Evolutionary conservation across 2,329 filamentous ascomycete genomes (phyloP), one percentile per base, ranked within the genome.

Genomic region (Plenodomus lindquistii): DNA sequence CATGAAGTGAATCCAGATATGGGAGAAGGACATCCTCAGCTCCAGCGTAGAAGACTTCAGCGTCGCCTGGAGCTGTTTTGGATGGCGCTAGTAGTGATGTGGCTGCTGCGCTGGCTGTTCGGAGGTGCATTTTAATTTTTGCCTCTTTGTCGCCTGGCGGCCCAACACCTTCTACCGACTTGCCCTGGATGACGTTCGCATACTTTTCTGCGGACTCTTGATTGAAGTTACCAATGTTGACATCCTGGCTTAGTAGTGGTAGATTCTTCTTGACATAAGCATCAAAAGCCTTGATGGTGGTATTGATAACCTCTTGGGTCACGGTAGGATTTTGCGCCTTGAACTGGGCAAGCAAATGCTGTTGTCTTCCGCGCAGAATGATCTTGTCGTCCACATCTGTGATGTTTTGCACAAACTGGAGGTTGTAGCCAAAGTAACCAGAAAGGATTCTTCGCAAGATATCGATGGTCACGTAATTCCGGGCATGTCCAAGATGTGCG

Each of bases 321-420:
- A 71, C 44, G 2, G 64, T 61, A 39, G 76, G 73, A 60, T 84
- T 78, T 27, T 77, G 65, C 3, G 70, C 65, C 42, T 88, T 84
- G 69, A 89, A 86, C 52, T 93, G 83, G 38, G 74, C 76, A 48
- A 96, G 85, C 29, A 97, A 75, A 66, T 91, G 84, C 65, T 94
- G 87, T 73, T 94, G 85, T 65, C 93, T 81, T 13, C 88, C 84
- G 46, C 81, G 77, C 13, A 86, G 69, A 54, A 85, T 85, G 63
- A 85, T 89, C 79, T 85, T 73, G 59, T 73, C 71, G 31, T 74
- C 70, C 4, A 75, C 68, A 52, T 74, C 91, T 21, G 91, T 96
- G 55, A 94, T 91, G 75, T 96, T 96, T 87, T 95, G 94, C 57
- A 96, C 89, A 75, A 95, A 96, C 51, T 86, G 84, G 58, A 96